Base-by-base conservation (phyloP, 345 rosid species). In the Schrenkiella parvula region DNA sequence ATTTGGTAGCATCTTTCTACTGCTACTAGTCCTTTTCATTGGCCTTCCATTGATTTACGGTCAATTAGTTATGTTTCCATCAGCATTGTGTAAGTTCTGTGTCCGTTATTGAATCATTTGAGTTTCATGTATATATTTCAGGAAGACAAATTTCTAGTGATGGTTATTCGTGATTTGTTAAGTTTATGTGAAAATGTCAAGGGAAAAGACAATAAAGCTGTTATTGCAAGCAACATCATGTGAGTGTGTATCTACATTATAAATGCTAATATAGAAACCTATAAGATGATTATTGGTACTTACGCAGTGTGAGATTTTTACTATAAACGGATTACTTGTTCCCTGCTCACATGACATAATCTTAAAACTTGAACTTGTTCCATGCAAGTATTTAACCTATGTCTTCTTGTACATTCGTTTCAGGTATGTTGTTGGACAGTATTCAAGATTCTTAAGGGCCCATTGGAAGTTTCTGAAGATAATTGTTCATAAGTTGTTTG, bases 361-460 rank as follows among this genome's bases (percentile, higher is more conserved):
- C 26, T 48, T 21, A 31, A 68, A 42, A 34, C 25, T 31, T 56
- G 35, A 28, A 13, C 44, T 57, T 44, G 28, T 70, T 59, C 4
- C 57, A 57, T 34, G 74, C 74, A 58, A 64, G 51, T 54, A 52
- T 35, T 14, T 48, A 60, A 64, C 42, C 59, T 10, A 35, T 70
- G 11, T 57, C 46, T 35, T 53, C 48, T 64, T 44, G 47, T 75
- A 42, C 61, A 53, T 48, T 65, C n/a, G 44, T 73, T 77, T 5
- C 81, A 95, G 99, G 99, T 95, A 95, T 76, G 99, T 95, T 68
- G 99, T 95, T 70, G 99, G 99, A 17, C 99, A 95, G 72, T 95
- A 92, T 77, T 89, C 99, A 64, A 86, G 99, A 79, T 95, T 95
- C 80, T 84, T 95, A 57, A 87, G 99, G 81, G 96, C 99, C 32